Percentiles rank a stretch among this genome's conserved stretches.
phyloP scores from a whole-genome alignment of 2,329 filamentous ascomycete genomes.

The Xylariales sp. region DNA sequence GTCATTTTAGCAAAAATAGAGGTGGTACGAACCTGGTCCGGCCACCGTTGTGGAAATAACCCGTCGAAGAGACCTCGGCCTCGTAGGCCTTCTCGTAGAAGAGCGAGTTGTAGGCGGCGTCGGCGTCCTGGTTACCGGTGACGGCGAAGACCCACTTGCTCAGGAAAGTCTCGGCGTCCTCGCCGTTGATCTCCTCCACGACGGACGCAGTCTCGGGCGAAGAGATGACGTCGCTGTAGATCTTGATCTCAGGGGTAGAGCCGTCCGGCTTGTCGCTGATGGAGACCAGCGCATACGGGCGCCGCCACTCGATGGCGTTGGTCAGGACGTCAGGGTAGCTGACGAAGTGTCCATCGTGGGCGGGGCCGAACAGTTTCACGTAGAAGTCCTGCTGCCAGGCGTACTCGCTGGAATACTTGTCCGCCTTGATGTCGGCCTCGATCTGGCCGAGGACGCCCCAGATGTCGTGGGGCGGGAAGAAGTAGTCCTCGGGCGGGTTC shows the following conservation, averaged over 20 bases:
- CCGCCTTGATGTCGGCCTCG: constrained; percentile 48
- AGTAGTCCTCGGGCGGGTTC: constrained; percentile 53
- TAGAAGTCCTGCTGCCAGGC: constrained; percentile 57
- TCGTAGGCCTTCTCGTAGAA: constrained; percentile 52
- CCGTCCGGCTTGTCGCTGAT: constrained; percentile 47
- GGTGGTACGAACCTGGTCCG: constrained; percentile 44
- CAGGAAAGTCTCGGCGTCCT: constrained; percentile 47
- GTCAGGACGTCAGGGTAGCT: constrained; percentile 56
- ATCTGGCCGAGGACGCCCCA: constrained; percentile 52
- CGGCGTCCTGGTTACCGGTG: constrained; percentile 53
- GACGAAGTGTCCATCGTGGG: constrained; percentile 57
- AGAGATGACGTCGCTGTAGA: constrained; percentile 51
- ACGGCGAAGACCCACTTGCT: constrained; percentile 49
- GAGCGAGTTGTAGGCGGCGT: constrained; percentile 57
- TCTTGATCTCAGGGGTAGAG: constrained; percentile 48
- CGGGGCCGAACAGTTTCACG: constrained; percentile 52
- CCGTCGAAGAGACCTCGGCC: constrained; percentile 48
- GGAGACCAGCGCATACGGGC: constrained; percentile 48
- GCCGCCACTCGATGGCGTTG: constrained; percentile 52
- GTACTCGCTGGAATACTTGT: constrained; percentile 55
- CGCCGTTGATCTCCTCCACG: constrained; percentile 48
- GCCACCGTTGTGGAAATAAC: constrained; percentile 54
- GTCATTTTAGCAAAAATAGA: background rate
- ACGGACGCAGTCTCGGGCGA: constrained; percentile 47
- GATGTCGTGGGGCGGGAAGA: constrained; percentile 54